Evolutionary conservation across 2,329 filamentous ascomycete genomes (phyloP), one percentile per base, ranked within the genome.

Genomic region (Colletotrichum destructivum): DNA sequence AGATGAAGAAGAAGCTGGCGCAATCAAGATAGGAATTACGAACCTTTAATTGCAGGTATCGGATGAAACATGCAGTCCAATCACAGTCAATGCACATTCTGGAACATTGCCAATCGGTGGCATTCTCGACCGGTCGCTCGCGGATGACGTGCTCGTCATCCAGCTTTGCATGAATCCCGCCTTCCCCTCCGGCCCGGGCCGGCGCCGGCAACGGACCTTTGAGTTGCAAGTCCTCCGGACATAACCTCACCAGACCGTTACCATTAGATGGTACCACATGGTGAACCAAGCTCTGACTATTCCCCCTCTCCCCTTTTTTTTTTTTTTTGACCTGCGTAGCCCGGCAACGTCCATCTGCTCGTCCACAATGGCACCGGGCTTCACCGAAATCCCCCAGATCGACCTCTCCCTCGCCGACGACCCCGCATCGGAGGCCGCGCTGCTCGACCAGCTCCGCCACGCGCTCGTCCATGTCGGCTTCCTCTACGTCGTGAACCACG

Each of bases 391-490:
- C 63, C 87, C 88, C 6, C 79, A 84, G 23, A 81, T 89, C 61
- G 84, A 89, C 74, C 81, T 89, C 42, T 84, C 85, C 7, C 79
- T 82, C 35, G 82, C 83, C 44, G 62, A 78, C n/a, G 76, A 83
- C 57, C 77, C 82, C 3, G 61, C 72, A 0, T 78, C 80, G 0
- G 81, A 81, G 26, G 78, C 79, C 0, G 18, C 69, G 2, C 78
- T 88, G 0, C 82, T 89, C 1, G 31, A 73, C 9, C 77, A 84
- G 47, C 82, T 89, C 18, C 85, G 81, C 26, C 77, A 83, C 52
- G 86, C 87, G 8, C 78, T 89, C 7, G 84, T 85, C 52, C 79
- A 87, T 18, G 80, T 88, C 42, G 87, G 88, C 21, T 89, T 89
- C 71, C 80, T 89, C 4, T 89, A 89, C 73, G 77, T 89, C 46